Evolutionary conservation across 306 rosid genomes (phyloP).

Genomic region (Alnus rubra): DNA sequence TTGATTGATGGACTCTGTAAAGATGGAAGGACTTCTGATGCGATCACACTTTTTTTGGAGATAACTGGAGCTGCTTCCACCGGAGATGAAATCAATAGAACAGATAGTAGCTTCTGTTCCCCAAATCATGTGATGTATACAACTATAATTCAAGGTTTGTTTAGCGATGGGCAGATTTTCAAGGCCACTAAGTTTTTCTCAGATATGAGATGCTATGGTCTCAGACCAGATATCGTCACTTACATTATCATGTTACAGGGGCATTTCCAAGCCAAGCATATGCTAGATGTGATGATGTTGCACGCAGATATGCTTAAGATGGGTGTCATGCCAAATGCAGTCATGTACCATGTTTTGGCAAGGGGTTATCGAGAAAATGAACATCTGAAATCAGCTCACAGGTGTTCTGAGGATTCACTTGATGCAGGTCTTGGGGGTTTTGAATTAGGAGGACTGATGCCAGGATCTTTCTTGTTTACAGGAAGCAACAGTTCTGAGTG

Average conservation of each 20-base stretch:
- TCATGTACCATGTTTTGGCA: slow-evolving; percentile 32
- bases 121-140: slow-evolving; percentile 55
- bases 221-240: slow-evolving; percentile 49
- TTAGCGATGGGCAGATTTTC: slow-evolving; percentile 53
- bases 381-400: slow-evolving; percentile 35
- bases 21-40: slow-evolving; percentile 55
- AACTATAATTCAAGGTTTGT: slow-evolving; percentile 62
- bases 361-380: slow-evolving; percentile 52
- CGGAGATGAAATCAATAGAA: slow-evolving; percentile 12
- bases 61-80: slow-evolving; percentile 32
- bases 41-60: slow-evolving; percentile 54
- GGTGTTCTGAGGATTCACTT: slow-evolving; percentile 32
- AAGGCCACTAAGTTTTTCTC: slow-evolving; percentile 63
- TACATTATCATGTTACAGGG: slow-evolving; percentile 55
- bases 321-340: slow-evolving; percentile 48
- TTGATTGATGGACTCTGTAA: slow-evolving; percentile 66
- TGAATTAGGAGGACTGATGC: slow-evolving; percentile 3
- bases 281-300: slow-evolving; percentile 60
- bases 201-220: slow-evolving; percentile 61
- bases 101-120: slow-evolving; percentile 25
- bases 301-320: slow-evolving; percentile 71
- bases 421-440: slow-evolving; percentile 23
- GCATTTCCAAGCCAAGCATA: slow-evolving; percentile 47
- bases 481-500: slow-evolving; percentile 5
- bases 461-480: slow-evolving; percentile 2